phyloP scores from a whole-genome alignment of 2,329 filamentous ascomycete species.

The Blumeria graminis region DNA sequence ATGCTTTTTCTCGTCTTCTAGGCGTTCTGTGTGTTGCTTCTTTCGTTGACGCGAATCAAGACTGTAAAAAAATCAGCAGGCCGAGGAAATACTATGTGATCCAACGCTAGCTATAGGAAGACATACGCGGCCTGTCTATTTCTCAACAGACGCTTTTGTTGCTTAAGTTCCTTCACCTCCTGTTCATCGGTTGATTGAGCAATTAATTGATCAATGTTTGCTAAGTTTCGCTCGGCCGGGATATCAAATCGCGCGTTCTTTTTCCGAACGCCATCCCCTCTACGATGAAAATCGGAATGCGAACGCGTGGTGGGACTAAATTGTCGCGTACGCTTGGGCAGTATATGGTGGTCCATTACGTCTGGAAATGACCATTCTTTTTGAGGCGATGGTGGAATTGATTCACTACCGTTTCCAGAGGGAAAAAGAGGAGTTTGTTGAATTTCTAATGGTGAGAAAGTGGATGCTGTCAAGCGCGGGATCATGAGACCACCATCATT shows the following conservation, averaged over 20 bases:
- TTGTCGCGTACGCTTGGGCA: conserved; percentile 37
- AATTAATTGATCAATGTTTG: conserved; percentile 88
- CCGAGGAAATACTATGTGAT: not conserved
- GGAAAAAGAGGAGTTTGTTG: conserved; percentile 30
- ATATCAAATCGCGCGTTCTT: conserved; percentile 98
- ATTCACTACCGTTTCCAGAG: conserved; percentile 21
- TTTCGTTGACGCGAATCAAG: conserved; percentile 93
- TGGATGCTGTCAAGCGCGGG: conserved; percentile 6
- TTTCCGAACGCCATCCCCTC: conserved; percentile 52
- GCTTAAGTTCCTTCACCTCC: conserved; percentile 93
- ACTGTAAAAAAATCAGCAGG: conserved; percentile 21
- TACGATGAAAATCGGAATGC: conserved; percentile 41
- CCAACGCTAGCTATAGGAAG: conserved; percentile 10
- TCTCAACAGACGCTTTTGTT: conserved; percentile 81
- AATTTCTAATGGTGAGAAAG: conserved; percentile 27
- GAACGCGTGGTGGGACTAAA: conserved; percentile 43
- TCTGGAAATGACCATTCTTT: conserved; percentile 31
- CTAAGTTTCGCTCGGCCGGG: conserved; percentile 72
- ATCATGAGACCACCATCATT: conserved; percentile 16
- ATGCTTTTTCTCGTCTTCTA: conserved; percentile 92
- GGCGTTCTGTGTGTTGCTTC: conserved; percentile 90
- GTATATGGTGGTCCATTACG: conserved; percentile 22
- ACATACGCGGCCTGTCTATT: conserved; percentile 94
- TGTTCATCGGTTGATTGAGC: conserved; percentile 69
- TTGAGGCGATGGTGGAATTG: conserved; percentile 31